Base-by-base conservation (phyloP, 2,329 filamentous ascomycete species). In the Chaetomiaceae sp. region DNA sequence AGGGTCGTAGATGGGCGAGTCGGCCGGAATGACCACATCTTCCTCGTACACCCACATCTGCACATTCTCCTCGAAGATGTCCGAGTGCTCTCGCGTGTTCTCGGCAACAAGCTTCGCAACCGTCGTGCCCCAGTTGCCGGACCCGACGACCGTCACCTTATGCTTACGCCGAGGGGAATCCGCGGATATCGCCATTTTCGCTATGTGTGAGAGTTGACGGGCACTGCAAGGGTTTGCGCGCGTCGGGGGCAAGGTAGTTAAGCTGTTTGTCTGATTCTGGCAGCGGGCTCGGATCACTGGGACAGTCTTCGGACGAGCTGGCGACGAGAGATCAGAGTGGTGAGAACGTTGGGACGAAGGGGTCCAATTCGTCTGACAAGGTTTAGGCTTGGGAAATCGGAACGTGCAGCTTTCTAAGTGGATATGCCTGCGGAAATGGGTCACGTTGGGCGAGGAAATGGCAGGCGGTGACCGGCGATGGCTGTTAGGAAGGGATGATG, bases 21-120 rank as follows among this genome's bases (percentile, higher is more conserved):
- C 78, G 64, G 85, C 78, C 11, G 87, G 73, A 37, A 96, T 76
- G 50, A 81, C 80, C 59, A 96, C 85, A 21, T 95, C 82, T 71
- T 99, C 94, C 73, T 99, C 94, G 68, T 84, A 96, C 66, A 99
- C 95, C 94, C 94, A 99, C 94, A 99, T 97, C 73, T 95, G 89
- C 48, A 99, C 90, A 57, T 90, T 78, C 68, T 86, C 76, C 66
- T 97, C 89, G 68, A 97, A 99, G 40, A 96, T 67, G 27, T 90
- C 80, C 9, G 84, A 79, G 72, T 96, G 78, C 59, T 80, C 84
- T 57, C 80, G 82, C 33, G 90, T 87, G 74, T 95, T 99, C 72
- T 99, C 92, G 62, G 91, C 91, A 48, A 96, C 82, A 58, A 99
- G 95, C 75, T 99, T 99, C 69, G 91, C 85, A 72, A 99, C 96